These are phyloP conservation scores for Tuber melanosporum DNA, from an alignment of 495 filamentous ascomycete genomes.

Conservation along the genomic window DNA sequence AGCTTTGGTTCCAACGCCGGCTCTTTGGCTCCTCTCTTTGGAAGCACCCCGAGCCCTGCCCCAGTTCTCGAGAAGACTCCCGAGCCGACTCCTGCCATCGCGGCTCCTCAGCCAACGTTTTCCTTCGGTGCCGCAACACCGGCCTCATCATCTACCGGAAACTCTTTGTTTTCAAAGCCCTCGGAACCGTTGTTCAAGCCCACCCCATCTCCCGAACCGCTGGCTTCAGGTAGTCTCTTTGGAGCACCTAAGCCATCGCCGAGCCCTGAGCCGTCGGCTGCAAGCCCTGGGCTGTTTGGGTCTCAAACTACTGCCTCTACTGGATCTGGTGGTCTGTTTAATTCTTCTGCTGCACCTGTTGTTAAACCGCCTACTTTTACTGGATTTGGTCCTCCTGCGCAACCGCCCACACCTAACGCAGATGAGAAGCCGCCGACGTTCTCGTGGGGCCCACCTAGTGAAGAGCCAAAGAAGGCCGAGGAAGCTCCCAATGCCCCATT, in stretches of 20 bases:
- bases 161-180: conserved; percentile 28
- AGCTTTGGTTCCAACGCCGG: conserved; percentile 24
- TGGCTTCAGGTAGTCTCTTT: conserved; percentile 20
- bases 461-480: conserved; percentile 26
- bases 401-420: not conserved
- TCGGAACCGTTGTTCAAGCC: conserved; percentile 26
- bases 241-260: conserved; percentile 17
- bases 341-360: not conserved
- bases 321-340: not conserved
- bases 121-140: conserved; percentile 28
- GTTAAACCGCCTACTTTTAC: conserved; percentile 19
- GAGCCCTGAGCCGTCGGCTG: conserved; percentile 10
- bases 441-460: conserved; percentile 10
- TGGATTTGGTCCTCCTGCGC: conserved; percentile 16
- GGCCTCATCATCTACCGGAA: conserved; percentile 11
- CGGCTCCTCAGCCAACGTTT: conserved; percentile 28
- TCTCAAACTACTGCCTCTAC: not conserved
- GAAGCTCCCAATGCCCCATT: conserved; percentile 26
- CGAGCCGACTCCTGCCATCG: conserved; percentile 17
- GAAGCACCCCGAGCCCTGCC: conserved; percentile 18
- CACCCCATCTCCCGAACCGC: conserved; percentile 22
- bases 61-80: conserved; percentile 19
- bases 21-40: conserved; percentile 13
- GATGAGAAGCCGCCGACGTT: conserved; percentile 8
- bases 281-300: not conserved